Evolutionary conservation across 225 moss, liverwort and hornwort genomes (phyloP), one percentile per base, ranked within the genome.

Genomic region (Antitrichia curtipendula): DNA sequence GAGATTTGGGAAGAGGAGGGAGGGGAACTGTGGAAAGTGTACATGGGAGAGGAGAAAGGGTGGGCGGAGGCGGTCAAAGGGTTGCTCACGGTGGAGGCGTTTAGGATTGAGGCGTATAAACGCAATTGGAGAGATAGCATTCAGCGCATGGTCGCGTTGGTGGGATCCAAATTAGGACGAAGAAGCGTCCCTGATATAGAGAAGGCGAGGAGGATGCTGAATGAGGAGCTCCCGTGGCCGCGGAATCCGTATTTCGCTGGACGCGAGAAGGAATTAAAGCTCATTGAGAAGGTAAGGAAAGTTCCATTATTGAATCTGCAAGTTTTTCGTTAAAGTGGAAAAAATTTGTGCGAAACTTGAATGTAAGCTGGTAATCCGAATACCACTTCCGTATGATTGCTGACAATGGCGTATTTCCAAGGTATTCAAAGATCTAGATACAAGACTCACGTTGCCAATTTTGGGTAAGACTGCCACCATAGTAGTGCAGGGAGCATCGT

Each of bases 91-190:
- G 88, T 92, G 23, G 94, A 94, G 52, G 94, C 94, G 47, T 94
- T 91, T 87, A 83, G 90, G 62, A 89, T 95, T 71, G 95, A 95
- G 81, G 94, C 95, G 3, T 84, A 75, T 49, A 76, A 89, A 23
- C 86, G 88, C 31, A 95, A 95, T 83, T 94, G 95, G 95, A 73
- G 94, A 53, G 92, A 91, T 50, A 94, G 95, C 68, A 93, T 95
- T 75, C 93, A 92, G 58, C 75, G 88, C 64, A 94, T 94, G 28
- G 94, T 92, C 21, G 82, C 82, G 29, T 72, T 94, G 58, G 83
- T 94, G 21, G 92, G 91, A 18, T 87, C 85, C 58, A 88, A 82
- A 69, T 81, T 91, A 17, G 89, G 87, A 23, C 86, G 88, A 32
- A 65, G 82, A 59, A 88, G 89, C 65, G 82, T 85, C 63, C 82